Evolutionary conservation across 108 stramenopile species (phyloP).

Genomic region (Nitzschia palea): DNA sequence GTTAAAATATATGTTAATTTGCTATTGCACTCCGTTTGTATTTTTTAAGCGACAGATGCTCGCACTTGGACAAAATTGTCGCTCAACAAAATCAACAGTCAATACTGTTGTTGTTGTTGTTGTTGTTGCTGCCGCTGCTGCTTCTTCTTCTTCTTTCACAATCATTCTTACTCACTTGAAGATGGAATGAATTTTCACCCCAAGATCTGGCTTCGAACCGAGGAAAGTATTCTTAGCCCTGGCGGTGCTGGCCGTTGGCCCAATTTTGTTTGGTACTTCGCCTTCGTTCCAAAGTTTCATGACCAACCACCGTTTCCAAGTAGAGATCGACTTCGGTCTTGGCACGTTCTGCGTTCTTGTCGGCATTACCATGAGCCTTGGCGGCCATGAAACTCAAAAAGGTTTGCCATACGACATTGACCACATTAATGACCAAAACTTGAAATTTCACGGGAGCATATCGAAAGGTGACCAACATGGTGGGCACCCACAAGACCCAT

Average conservation of each 20-base stretch:
- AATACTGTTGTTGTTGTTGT: too few relatives aligned
- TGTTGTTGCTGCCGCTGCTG: too few relatives aligned
- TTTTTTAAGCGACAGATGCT: too few relatives aligned
- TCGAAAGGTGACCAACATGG: conserved; percentile 78
- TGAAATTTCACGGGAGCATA: conserved; percentile 76
- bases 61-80: too few relatives aligned
- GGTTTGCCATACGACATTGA: conserved; percentile 88
- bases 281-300: not conserved
- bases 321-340: not conserved
- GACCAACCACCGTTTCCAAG: conserved; percentile 11
- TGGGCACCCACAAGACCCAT: conserved; percentile 78
- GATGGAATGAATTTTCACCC: too few relatives aligned
- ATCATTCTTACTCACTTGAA: too few relatives aligned
- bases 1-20: too few relatives aligned
- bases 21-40: too few relatives aligned
- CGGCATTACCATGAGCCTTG: conserved; percentile 19
- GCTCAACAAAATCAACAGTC: too few relatives aligned
- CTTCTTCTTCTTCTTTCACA: too few relatives aligned
- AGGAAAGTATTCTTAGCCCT: not conserved
- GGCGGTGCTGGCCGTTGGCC: not conserved
- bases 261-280: not conserved
- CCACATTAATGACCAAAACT: conserved; percentile 77
- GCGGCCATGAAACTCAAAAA: conserved; percentile 63
- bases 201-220: too few relatives aligned
- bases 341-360: not conserved